Evolutionary conservation across 177 flowering plant genomes (phyloP).

Genomic region (Telopea speciosissima): DNA sequence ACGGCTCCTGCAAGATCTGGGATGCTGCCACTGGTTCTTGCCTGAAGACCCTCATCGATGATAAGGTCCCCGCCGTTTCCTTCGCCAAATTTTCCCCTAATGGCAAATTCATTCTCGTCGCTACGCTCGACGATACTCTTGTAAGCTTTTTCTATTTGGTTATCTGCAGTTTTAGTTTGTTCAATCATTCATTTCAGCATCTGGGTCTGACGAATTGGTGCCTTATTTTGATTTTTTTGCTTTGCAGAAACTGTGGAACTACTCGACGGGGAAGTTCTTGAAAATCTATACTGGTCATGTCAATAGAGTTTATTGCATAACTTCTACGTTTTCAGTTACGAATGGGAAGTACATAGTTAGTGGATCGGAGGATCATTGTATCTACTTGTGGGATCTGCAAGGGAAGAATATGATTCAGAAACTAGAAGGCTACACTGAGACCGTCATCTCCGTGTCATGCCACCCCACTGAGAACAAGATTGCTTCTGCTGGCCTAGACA

Average conservation of each 20-base stretch:
- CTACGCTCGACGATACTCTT: slow-evolving; percentile 75
- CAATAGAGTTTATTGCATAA: slow-evolving; percentile 63
- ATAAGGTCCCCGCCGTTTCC: slow-evolving; percentile 63
- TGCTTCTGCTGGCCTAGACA: slow-evolving; percentile 78
- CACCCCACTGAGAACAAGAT: slow-evolving; percentile 77
- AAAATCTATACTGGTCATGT: slow-evolving; percentile 72
- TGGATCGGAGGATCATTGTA: slow-evolving; percentile 85
- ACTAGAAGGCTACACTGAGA: slow-evolving; percentile 81
- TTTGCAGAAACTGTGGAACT: slow-evolving; percentile 84
- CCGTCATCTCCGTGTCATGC: slow-evolving; percentile 76
- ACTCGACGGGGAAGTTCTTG: slow-evolving; percentile 63
- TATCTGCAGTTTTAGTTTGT: not conserved
- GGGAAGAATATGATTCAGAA: slow-evolving; percentile 64
- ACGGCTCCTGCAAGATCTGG: slow-evolving; percentile 92
- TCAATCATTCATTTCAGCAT: not conserved
- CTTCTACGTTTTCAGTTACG: slow-evolving; percentile 82
- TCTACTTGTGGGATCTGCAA: slow-evolving; percentile 88
- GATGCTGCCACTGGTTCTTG: slow-evolving; percentile 52
- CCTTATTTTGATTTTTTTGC: not conserved
- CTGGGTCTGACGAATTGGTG: not conserved
- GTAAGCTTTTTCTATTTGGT: slow-evolving; percentile 37
- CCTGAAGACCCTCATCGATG: slow-evolving; percentile 66
- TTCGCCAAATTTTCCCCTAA: slow-evolving; percentile 90
- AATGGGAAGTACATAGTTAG: slow-evolving; percentile 86
- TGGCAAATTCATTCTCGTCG: slow-evolving; percentile 90